Conservation (phyloP, 176 grass and related monocot species). For the Poa annua region DNA sequence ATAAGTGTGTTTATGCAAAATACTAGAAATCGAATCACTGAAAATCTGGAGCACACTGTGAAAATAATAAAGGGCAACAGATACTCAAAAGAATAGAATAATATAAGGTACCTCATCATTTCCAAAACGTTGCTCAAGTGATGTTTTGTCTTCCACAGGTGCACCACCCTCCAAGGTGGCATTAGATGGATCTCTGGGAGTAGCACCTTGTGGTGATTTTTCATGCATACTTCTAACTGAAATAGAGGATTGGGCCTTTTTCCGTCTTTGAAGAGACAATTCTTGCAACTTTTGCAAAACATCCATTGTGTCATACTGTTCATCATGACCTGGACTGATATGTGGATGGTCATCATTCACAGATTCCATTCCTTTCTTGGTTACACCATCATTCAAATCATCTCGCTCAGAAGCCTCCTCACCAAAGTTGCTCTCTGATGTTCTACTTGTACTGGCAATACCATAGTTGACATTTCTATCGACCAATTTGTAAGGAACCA, state of each 20-base stretch:
- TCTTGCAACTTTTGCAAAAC: conserved; percentile 40
- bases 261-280: conserved; percentile 18
- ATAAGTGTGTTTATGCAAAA: background rate
- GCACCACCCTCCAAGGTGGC: conserved; percentile 15
- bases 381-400: conserved; percentile 38
- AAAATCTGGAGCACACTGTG: background rate
- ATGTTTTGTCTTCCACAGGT: conserved; percentile 17
- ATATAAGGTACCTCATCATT: conserved; percentile 48
- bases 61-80: conserved; percentile 3
- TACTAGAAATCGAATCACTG: conserved; percentile 18
- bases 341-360: conserved; percentile 7
- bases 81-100: conserved; percentile 27
- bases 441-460: conserved; percentile 26
- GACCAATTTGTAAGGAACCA: background rate
- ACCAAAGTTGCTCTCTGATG: conserved; percentile 46
- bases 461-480: background rate
- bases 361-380: conserved; percentile 36
- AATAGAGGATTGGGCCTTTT: conserved; percentile 16
- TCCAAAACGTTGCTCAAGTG: background rate
- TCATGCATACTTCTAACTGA: conserved; percentile 18
- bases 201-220: conserved; percentile 23
- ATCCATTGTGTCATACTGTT: conserved; percentile 20
- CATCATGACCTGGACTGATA: conserved; percentile 8
- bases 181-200: background rate
- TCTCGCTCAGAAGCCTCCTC: conserved; percentile 40